A percentile compares a stretch with the other conserved stretches of the same genome.
Conservation (phyloP, 2,329 filamentous ascomycete species). For the Aspergillus ruber region DNA sequence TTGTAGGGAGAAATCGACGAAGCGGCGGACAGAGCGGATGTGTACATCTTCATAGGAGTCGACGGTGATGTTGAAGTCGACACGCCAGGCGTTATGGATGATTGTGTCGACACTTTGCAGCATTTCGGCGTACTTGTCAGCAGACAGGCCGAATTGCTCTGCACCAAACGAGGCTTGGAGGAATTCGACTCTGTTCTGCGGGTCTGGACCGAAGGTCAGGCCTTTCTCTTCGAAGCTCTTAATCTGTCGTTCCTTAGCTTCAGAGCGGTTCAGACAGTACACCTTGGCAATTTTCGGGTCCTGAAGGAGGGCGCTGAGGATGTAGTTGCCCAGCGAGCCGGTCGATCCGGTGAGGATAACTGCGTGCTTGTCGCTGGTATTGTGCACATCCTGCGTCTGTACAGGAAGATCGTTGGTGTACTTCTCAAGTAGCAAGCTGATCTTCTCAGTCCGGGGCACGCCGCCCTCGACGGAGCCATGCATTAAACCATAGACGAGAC, state of each 20-base stretch:
- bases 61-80: slow-evolving; percentile 26
- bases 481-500: background rate
- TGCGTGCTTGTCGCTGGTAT: background rate
- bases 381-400: background rate
- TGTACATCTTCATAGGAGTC: slow-evolving; percentile 20
- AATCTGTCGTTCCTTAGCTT: slow-evolving; percentile 1
- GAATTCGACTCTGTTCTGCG: slow-evolving; percentile 20
- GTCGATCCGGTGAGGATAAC: slow-evolving; percentile 16
- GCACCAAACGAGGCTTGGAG: slow-evolving; percentile 12
- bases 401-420: background rate
- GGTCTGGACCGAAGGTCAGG: background rate
- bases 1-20: slow-evolving; percentile 19
- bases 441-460: background rate
- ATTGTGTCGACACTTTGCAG: slow-evolving; percentile 12
- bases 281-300: slow-evolving; percentile 8
- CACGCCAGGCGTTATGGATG: slow-evolving; percentile 27
- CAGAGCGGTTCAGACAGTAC: slow-evolving; percentile 14
- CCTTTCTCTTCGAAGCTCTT: slow-evolving; percentile 1
- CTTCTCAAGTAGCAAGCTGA: background rate
- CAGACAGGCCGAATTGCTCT: slow-evolving; percentile 12
- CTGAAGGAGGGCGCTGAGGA: slow-evolving; percentile 8
- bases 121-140: slow-evolving; percentile 8
- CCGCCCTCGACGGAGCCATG: background rate
- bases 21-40: slow-evolving; percentile 16
- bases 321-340: slow-evolving; percentile 14